Base-by-base conservation (phyloP, 2,329 filamentous ascomycete species). In the Fusarium sp. region DNA sequence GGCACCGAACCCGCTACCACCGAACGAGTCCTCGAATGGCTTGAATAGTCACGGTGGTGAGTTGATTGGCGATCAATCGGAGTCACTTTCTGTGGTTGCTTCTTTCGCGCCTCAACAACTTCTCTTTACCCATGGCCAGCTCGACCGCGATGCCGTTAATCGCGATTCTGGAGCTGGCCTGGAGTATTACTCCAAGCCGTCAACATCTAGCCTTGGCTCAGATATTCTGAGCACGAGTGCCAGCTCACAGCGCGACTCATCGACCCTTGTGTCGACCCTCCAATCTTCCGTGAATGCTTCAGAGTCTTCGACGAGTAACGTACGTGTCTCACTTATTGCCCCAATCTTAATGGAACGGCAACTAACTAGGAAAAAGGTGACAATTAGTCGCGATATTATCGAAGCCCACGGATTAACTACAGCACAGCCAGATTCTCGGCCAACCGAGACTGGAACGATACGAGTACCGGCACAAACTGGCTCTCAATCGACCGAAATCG, bases 321-420 rank as follows among this genome's bases (percentile, higher is more conserved):
- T 73, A 72, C 47, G 70, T 71, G 15, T 30, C 41, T 33, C 14
- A 45, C 14, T 28, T 5, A 22, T 24, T 6, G 5, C 28, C 14
- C 11, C 41, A 19, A 20, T 28, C 10, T 4, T 48, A 13, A 19
- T 28, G 26, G 44, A 37, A 17, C 37, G 45, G 26, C 65, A 49
- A 65, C 73, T 75, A 71, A 75, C 54, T 67, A 54, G 45, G 52
- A 32, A 70, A 70, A 75, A 74, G 73, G 62, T 68, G 52, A 46
- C 41, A 54, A 51, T 47, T n/a, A 56, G 55, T 59, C 60, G 56
- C 48, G 51, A 41, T 40, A 48, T 47, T 44, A 46, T 58, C 33
- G 46, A 35, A 35, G 32, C 52, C 24, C 44, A 30, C 28, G 48
- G 46, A 62, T 26, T 35, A 54, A 52, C 33, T 39, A 40, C 44